Percentiles rank a stretch among this genome's conserved stretches.
phyloP scores from a whole-genome alignment of 176 grass and related monocot species.

The Aegilops tauschii region DNA sequence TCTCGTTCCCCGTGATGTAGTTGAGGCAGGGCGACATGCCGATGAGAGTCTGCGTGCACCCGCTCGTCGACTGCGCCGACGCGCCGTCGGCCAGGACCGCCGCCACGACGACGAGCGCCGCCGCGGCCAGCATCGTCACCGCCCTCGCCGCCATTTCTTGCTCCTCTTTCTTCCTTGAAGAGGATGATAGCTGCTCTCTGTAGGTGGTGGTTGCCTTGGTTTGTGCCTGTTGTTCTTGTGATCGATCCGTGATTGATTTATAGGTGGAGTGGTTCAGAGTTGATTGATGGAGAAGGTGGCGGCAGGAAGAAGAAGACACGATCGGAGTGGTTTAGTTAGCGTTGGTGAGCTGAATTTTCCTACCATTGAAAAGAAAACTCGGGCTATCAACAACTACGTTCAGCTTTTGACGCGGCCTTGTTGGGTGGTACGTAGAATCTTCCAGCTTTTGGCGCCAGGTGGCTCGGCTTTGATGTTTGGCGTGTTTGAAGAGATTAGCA shows the following conservation, averaged over 20 bases:
- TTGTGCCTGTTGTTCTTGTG: background rate
- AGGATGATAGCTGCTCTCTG: background rate
- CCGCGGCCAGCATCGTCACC: background rate
- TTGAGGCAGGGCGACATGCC: constrained; percentile 73
- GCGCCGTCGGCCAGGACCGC: constrained; percentile 20
- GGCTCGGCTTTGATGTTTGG: background rate
- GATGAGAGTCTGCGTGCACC: constrained; percentile 53
- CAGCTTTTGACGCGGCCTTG: background rate
- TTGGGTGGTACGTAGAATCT: background rate
- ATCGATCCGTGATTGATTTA: constrained; percentile 20
- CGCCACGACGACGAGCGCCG: background rate
- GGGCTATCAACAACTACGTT: background rate
- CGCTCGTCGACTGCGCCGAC: constrained; percentile 46
- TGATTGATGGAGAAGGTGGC: background rate
- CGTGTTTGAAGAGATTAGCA: background rate
- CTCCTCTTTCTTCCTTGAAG: background rate
- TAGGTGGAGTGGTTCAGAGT: background rate
- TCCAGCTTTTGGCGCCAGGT: background rate
- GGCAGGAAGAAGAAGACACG: background rate
- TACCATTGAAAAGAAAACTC: background rate
- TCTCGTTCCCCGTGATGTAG: constrained; percentile 75
- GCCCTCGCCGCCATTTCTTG: constrained; percentile 18
- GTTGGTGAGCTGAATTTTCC: constrained; percentile 1
- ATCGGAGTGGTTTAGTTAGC: background rate
- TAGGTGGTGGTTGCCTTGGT: background rate